Base-by-base conservation (phyloP, 2,329 filamentous ascomycete genomes). In the Keithomyces neogunnii region DNA sequence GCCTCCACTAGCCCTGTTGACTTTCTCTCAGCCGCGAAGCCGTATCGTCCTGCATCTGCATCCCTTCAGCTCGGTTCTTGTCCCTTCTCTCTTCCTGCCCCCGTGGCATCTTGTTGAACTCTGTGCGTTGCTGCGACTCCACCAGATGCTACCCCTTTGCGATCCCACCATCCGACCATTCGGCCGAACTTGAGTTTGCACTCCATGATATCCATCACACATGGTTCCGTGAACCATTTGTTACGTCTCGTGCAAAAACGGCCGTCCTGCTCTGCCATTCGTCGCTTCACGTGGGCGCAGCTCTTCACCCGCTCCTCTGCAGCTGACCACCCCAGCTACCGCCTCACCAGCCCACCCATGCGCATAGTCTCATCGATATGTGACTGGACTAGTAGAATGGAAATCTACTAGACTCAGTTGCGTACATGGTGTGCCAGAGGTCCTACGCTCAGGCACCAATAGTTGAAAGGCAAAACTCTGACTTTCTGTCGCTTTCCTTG, bases 271-370 rank as follows among this genome's bases (percentile, higher is more conserved):
- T 36, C 32, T 47, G 35, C 45, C 36, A 50, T 50, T 47, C 33
- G 36, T 33, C 32, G 48, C 51, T 48, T 53, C 51, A 53, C 51
- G 51, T 53, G 51, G 47, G 48, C 51, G 43, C 44, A 47, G 32
- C 43, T 32, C 29, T 42, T 42, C 45, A 36, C 29, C 31, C 45
- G 35, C 45, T 19, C 31, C 26, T 7, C 4, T 33, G 45, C 51
- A 50, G 33, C 48, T 50, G 47, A 53, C 51, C 47, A 52, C 44
- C 38, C 47, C 36, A 5, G 50, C 40, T 40, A 35, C 36, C 49
- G 49, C 45, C 49, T 47, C 49, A 48, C 45, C 35, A 47, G 38
- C 30, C 43, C 43, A 36, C 46, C 47, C 35, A 5, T 31, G 40
- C 45, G 28, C 38, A 28, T 42, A 51, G 31, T 45, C 32, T 38